These are phyloP conservation scores for Scenedesmus sp. DNA, from an alignment of 163 green algal genomes.

Conservation along the genomic window DNA sequence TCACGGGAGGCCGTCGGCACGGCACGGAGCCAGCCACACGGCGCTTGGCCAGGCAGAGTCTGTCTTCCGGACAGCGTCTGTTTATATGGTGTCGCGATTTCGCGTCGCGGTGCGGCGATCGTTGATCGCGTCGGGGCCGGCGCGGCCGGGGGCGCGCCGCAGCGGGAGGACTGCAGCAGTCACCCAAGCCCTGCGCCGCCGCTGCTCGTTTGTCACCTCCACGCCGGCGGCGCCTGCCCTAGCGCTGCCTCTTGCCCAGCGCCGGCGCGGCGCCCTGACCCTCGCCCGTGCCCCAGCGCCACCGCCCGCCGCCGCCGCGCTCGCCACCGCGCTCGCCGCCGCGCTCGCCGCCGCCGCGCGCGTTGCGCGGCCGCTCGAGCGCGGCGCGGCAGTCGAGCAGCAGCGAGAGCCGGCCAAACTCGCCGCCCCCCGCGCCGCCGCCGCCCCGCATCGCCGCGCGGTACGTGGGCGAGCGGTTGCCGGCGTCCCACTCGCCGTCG, in stretches of 20 bases:
- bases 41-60: too few species aligned
- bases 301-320: neutral
- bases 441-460: conserved; percentile 1
- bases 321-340: neutral
- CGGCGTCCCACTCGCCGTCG: conserved; percentile 17
- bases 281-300: conserved; percentile 22
- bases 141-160: too few species aligned
- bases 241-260: conserved; percentile 2
- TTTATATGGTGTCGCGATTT: too few species aligned
- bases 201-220: too few species aligned
- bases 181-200: too few species aligned
- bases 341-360: neutral
- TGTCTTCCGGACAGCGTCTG: too few species aligned
- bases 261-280: neutral
- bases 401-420: neutral
- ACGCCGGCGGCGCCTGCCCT: neutral
- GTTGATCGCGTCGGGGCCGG: too few species aligned
- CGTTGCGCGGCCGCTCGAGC: neutral
- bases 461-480: conserved; percentile 22
- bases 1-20: too few species aligned
- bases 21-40: too few species aligned
- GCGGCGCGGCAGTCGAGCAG: conserved; percentile 19
- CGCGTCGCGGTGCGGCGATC: too few species aligned
- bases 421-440: neutral
- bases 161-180: neutral